A percentile compares a stretch with the other conserved stretches of the same genome.
Evolutionary conservation across 495 filamentous ascomycete genomes (phyloP).

Genomic region (Lophium mytilinum): DNA sequence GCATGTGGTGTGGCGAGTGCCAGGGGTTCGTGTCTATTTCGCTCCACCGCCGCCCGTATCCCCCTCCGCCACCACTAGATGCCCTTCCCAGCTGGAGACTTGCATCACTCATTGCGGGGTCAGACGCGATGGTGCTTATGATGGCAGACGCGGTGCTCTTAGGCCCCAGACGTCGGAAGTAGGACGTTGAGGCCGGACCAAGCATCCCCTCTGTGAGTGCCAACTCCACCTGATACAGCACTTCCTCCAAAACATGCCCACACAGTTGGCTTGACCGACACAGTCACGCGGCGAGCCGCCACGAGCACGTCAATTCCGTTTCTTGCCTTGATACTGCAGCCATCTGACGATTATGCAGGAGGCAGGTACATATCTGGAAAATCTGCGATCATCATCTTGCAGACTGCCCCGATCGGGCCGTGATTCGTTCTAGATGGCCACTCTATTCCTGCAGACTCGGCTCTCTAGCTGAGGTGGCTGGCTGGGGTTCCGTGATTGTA

Average conservation of each 20-base stretch:
- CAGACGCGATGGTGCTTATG: background rate
- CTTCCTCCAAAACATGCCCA: too few species aligned
- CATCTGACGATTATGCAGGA: conserved; percentile 1
- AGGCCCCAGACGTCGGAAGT: too few species aligned
- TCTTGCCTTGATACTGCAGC: background rate
- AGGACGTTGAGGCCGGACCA: too few species aligned
- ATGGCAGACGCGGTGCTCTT: too few species aligned
- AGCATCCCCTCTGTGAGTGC: too few species aligned
- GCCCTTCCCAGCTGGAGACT: background rate
- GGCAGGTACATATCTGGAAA: conserved; percentile 13
- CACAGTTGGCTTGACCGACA: too few species aligned
- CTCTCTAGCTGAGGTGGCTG: conserved; percentile 8
- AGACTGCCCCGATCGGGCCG: background rate
- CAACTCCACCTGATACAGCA: too few species aligned
- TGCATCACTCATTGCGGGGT: background rate
- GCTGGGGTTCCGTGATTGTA: conserved; percentile 2
- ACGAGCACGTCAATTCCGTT: too few species aligned
- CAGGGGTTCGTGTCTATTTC: conserved; percentile 1
- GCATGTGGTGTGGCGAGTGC: background rate
- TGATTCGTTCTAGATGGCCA: conserved; percentile 14
- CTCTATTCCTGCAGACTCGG: background rate
- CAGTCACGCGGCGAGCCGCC: too few species aligned
- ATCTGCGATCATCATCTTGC: conserved; percentile 17
- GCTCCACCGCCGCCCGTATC: background rate
- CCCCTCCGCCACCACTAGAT: too few species aligned